phyloP scores from a whole-genome alignment of 768 basidiomycete genomes.

The Auricularia cornea region DNA sequence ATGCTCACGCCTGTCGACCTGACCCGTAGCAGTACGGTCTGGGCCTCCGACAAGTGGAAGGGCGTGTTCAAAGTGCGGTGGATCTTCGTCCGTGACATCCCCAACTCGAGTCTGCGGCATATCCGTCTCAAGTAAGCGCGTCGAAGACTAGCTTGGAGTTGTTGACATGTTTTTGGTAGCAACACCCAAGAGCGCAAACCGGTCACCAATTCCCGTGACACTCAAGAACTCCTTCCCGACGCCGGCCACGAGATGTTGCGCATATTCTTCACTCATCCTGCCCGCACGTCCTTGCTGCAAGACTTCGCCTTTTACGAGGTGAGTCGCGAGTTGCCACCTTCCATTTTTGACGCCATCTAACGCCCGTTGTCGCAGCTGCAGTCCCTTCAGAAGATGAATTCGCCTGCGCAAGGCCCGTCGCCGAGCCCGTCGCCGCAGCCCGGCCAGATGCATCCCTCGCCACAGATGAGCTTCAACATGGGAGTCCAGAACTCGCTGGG shows the following conservation, averaged over 20 bases:
- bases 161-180: conserved; percentile 33
- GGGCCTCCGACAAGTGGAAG: conserved; percentile 99
- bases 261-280: conserved; percentile 90
- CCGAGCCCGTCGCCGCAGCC: conserved; percentile 30
- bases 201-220: conserved; percentile 96
- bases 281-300: conserved; percentile 86
- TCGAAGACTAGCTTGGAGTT: conserved; percentile 3
- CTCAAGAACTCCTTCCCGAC: conserved; percentile 92
- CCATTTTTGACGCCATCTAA: conserved; percentile 1
- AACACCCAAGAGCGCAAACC: conserved; percentile 98
- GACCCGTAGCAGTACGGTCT: conserved; percentile 88
- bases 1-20: conserved; percentile 97
- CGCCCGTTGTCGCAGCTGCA: conserved; percentile 57
- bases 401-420: conserved; percentile 19
- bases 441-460: conserved; percentile 32
- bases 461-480: conserved; percentile 29
- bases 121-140: conserved; percentile 72
- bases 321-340: conserved; percentile 11
- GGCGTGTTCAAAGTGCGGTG: conserved; percentile 97
- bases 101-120: conserved; percentile 80
- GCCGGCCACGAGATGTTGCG: conserved; percentile 95
- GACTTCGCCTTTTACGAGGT: conserved; percentile 93
- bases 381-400: conserved; percentile 65
- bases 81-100: conserved; percentile 96
- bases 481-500: conserved; percentile 44